Base-by-base conservation (phyloP, 768 basidiomycete species). In the Ramaria sp. region DNA sequence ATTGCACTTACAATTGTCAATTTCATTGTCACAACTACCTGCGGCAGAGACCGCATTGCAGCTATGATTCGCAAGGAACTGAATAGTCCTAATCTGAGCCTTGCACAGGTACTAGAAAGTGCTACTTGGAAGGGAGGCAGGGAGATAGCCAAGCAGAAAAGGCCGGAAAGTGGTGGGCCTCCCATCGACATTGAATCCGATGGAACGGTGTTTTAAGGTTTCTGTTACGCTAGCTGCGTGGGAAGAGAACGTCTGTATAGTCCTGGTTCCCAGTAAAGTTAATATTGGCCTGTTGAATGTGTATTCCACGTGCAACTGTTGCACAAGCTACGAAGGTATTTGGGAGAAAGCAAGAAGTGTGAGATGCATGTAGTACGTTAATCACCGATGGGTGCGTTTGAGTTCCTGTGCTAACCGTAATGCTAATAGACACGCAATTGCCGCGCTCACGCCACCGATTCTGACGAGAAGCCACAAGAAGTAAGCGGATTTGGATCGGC, bases 51-150 rank as follows among this genome's bases (percentile, higher is more conserved):
- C 67, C 81, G 86, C 56, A 79, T 92, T 52, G 86, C 86, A 0
- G 70, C 78, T 32, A 74, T 74, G 15, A 82, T 97, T 57, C 81
- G 88, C 43, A 60, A 65, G 50, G 73, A 79, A 57, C 71, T 89
- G 49, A 69, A 70, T 1, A 59, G 66, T 2, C 70, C 73, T 1
- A 71, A 82, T 44, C 74, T 97, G 24, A 77, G 79, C 0, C 77
- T 94, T 7, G 85, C 92, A 0, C 95, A 97, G 65, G 82, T 97
- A 0, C 72, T 99, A 32, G 95, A 98, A 69, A 83, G 84, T 49
- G 94, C 93, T 1, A 98, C 93, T 0, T 99, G 95, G 95, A 95
- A 94, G 64, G 92, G 91, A 1, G 95, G 95, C 3, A 73, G 95
- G 3, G 91, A 95, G 69, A 88, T 97, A 37, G 95, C 95, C 3